Conservation (phyloP, 257 asterid species). For the Fraxinus quadrangulata region DNA sequence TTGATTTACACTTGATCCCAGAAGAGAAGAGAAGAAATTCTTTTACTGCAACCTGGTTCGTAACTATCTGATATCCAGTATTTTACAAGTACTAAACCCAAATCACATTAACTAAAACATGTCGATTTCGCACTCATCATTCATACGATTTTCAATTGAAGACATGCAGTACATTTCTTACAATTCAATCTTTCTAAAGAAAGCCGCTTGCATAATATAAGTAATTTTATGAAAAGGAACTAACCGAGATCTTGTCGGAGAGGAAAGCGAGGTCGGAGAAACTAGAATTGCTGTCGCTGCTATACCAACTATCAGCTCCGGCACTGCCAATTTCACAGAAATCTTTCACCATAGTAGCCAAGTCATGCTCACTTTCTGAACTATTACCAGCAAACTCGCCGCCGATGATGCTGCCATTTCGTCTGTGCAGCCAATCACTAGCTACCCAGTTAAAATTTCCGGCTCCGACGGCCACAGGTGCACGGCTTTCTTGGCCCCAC, state of each 20-base stretch:
- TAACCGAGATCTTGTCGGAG: slow-evolving; percentile 22
- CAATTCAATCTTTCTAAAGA: too few species aligned
- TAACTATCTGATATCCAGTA: too few species aligned
- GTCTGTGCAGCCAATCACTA: slow-evolving; percentile 17
- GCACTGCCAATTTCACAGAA: slow-evolving; percentile 45
- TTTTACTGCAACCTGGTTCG: too few species aligned
- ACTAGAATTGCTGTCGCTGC: slow-evolving; percentile 48
- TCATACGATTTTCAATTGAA: too few species aligned
- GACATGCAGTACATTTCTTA: too few species aligned
- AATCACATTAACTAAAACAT: too few species aligned
- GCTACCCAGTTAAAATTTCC: slow-evolving; percentile 20
- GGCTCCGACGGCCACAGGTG: slow-evolving; percentile 27
- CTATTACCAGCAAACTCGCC: slow-evolving; percentile 35
- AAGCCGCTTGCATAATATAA: too few species aligned
- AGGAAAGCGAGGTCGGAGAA: slow-evolving; percentile 43
- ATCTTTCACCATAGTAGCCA: slow-evolving; percentile 50
- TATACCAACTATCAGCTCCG: slow-evolving; percentile 41
- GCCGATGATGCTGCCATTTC: slow-evolving; percentile 16
- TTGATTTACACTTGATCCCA: too few species aligned
- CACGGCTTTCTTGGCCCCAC: slow-evolving; percentile 16
- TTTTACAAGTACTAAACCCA: too few species aligned
- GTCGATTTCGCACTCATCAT: too few species aligned
- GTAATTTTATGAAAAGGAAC: too few species aligned
- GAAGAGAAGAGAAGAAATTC: too few species aligned
- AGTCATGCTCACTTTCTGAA: slow-evolving; percentile 50